These are phyloP conservation scores for Trichoderma harzianum DNA, from an alignment of 2,329 filamentous ascomycete genomes.

Conservation along the genomic window DNA sequence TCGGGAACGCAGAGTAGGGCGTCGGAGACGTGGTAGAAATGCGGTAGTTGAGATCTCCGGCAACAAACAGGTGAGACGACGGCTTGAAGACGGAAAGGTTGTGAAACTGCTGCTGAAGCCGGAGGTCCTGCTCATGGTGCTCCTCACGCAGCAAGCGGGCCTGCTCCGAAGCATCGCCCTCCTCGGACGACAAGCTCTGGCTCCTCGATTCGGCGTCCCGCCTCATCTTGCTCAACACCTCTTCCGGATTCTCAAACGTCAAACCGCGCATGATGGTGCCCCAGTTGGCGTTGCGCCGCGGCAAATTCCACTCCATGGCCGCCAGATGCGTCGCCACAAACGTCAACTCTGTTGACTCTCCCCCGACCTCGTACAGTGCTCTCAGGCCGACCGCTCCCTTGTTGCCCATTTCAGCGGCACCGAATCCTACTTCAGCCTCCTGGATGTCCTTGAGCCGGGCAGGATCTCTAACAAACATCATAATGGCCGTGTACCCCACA, in stretches of 20 bases:
- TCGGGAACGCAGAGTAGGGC: slow-evolving; percentile 61
- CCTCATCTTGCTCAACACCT: slow-evolving; percentile 31
- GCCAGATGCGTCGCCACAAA: slow-evolving; percentile 88
- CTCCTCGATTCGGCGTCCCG: slow-evolving; percentile 15
- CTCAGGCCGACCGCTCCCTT: slow-evolving; percentile 87
- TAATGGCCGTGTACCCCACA: slow-evolving; percentile 83
- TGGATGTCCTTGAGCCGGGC: slow-evolving; percentile 62
- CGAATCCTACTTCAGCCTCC: slow-evolving; percentile 80
- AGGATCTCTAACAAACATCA: slow-evolving; percentile 73
- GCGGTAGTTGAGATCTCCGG: slow-evolving; percentile 93
- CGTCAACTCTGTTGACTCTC: slow-evolving; percentile 62
- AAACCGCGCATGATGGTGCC: slow-evolving; percentile 74
- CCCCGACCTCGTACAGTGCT: slow-evolving; percentile 51
- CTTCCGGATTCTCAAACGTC: slow-evolving; percentile 63
- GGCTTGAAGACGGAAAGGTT: slow-evolving; percentile 70
- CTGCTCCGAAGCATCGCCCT: slow-evolving; percentile 28
- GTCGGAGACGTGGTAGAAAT: slow-evolving; percentile 66
- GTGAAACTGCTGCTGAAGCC: slow-evolving; percentile 47
- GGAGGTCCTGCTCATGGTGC: slow-evolving; percentile 33
- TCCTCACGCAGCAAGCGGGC: slow-evolving; percentile 35
- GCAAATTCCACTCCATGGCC: slow-evolving; percentile 76
- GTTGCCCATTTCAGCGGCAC: slow-evolving; percentile 85
- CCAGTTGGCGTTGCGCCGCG: slow-evolving; percentile 84
- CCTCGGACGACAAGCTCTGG: slow-evolving; percentile 18
- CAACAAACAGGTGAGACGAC: slow-evolving; percentile 75